Evolutionary conservation across 768 basidiomycete genomes (phyloP), one percentile per base, ranked within the genome.

Genomic region (Pulveroboletus sp.): DNA sequence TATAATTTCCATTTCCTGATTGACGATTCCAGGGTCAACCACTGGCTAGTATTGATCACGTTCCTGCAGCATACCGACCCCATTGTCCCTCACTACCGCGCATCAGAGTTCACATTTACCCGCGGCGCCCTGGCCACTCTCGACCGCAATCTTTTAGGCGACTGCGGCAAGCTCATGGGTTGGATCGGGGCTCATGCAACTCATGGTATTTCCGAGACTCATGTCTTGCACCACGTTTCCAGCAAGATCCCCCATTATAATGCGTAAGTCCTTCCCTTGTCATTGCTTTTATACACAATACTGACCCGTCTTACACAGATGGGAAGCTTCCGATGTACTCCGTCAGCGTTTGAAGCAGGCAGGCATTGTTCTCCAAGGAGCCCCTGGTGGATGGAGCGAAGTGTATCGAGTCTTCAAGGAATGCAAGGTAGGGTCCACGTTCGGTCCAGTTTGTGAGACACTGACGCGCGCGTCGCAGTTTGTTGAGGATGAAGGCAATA

Each of bases 11-110:
- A 19, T 31, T 47, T 24, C 12, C 46, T 41, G 9, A 50, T 27
- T 16, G 5, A 52, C 37, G 20, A 37, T 13, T 12, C 10, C 51
- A 85, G 81, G 84, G 82, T 87, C 45, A 91, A 91, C 76, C 90
- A 93, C 76, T 97, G 94, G 94, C 79, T 97, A 45, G 91, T 97
- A 49, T 62, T 93, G 60, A 97, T 97, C 74, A 97, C 94, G 17
- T 97, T 92, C 87, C 77, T 97, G 43, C 95, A 99, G 74, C 95
- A 99, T 76, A 97, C 95, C 60, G 95, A 97, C 72, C 92, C 94
- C 17, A 68, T 87, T 39, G 81, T 98, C 37, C 94, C 94, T 41
- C 95, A 97, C 72, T 97, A 97, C 78, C 88, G 90, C 55, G 81
- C 85, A 13, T 64, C 81, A 32, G 85, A 88, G 63, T 97, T 95